Percentiles rank a stretch among this genome's conserved stretches.
Evolutionary conservation across 345 rosid genomes (phyloP).

Genomic region (Capsella bursapastoris): DNA sequence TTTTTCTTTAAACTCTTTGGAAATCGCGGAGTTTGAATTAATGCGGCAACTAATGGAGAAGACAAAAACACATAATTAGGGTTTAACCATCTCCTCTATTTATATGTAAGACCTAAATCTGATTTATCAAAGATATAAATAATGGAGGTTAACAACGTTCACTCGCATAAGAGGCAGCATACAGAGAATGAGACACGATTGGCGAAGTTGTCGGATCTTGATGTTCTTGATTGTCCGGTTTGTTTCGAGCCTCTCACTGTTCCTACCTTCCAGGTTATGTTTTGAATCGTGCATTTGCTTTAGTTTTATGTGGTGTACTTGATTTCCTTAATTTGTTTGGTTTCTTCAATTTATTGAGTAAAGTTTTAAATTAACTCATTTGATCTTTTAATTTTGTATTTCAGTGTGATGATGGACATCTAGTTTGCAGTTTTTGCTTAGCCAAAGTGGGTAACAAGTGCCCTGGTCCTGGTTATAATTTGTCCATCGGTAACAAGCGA

Average conservation of each 20-base stretch:
- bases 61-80: not conserved
- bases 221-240: not conserved
- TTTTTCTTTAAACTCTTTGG: not conserved
- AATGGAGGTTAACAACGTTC: not conserved
- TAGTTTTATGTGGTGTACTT: not conserved
- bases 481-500: not conserved
- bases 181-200: not conserved
- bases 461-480: not conserved
- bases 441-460: slow-evolving; percentile 4
- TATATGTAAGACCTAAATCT: not conserved
- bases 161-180: not conserved
- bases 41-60: not conserved
- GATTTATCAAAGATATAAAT: too few species aligned
- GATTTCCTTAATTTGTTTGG: not conserved
- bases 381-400: too few species aligned
- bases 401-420: slow-evolving; percentile 19
- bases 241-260: not conserved
- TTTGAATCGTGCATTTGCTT: not conserved
- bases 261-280: not conserved
- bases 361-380: not conserved
- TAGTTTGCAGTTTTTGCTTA: not conserved
- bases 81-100: not conserved
- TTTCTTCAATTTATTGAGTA: not conserved
- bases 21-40: not conserved
- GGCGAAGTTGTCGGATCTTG: not conserved